Evolutionary conservation across 2,329 filamentous ascomycete species (phyloP).

Genomic region (Verticillium nonalfalfae): DNA sequence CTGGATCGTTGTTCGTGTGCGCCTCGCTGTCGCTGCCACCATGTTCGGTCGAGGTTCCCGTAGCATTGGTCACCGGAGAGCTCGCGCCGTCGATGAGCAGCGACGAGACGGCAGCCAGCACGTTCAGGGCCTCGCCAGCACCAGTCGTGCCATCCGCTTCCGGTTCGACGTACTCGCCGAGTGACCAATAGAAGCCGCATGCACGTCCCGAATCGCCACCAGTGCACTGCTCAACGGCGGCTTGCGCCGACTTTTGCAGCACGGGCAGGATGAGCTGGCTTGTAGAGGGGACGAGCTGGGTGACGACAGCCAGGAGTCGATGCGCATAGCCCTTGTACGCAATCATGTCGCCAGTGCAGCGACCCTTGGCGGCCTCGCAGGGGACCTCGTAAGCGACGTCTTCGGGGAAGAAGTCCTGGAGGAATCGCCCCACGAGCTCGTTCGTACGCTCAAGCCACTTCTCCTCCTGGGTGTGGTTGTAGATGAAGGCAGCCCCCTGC

Average conservation of each 20-base stretch:
- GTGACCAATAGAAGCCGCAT: constrained; percentile 60
- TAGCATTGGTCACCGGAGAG: constrained; percentile 34
- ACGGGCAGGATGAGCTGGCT: constrained; percentile 47
- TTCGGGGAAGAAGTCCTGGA: constrained; percentile 40
- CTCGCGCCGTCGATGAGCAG: constrained; percentile 34
- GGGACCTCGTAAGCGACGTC: constrained; percentile 55
- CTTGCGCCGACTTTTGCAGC: constrained; percentile 49
- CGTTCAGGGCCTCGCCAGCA: constrained; percentile 55
- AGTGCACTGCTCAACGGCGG: constrained; percentile 55
- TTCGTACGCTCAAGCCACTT: constrained; percentile 6
- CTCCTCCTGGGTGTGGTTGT: constrained; percentile 33
- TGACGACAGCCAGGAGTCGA: constrained; percentile 56
- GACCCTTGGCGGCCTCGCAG: constrained; percentile 45
- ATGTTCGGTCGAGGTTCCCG: constrained; percentile 22
- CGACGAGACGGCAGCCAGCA: constrained; percentile 40
- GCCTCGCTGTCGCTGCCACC: too few species aligned
- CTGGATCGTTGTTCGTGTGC: too few species aligned
- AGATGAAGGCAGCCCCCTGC: constrained; percentile 52
- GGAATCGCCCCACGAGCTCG: constrained; percentile 15
- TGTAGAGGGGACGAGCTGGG: constrained; percentile 55
- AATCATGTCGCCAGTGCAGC: constrained; percentile 65
- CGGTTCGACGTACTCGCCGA: constrained; percentile 34
- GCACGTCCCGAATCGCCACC: constrained; percentile 48
- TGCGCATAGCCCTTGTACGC: constrained; percentile 67
- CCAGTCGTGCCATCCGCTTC: constrained; percentile 47